Conservation (phyloP, 768 basidiomycete genomes). For the Leccinum disarticulatum region DNA sequence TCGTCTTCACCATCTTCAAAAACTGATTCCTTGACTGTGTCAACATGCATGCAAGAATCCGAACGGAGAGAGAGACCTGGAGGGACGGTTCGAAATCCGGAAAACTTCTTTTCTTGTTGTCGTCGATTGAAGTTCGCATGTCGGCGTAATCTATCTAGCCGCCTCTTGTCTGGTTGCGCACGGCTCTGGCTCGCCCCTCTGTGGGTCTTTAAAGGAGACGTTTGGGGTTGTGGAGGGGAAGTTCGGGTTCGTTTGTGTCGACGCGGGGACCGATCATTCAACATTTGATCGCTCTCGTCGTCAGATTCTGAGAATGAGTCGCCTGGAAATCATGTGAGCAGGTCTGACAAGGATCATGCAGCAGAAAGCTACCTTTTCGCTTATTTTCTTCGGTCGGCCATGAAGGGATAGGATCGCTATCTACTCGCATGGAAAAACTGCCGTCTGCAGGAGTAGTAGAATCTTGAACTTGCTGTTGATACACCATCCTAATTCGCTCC, state of each 20-base stretch:
- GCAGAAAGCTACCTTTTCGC: constrained; percentile 47
- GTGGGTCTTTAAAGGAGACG: constrained; percentile 43
- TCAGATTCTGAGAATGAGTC: constrained; percentile 31
- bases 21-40: constrained; percentile 12
- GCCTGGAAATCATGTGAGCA: constrained; percentile 13
- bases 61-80: constrained; percentile 18
- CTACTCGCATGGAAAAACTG: constrained; percentile 35
- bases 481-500: constrained; percentile 21
- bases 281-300: constrained; percentile 27
- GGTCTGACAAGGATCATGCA: neutral
- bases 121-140: constrained; percentile 40
- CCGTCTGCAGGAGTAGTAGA: constrained; percentile 23
- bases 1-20: constrained; percentile 17
- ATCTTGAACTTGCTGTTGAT: constrained; percentile 34
- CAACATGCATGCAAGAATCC: neutral
- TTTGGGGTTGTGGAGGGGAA: constrained; percentile 43
- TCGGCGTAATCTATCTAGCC: constrained; percentile 39
- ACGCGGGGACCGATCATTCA: constrained; percentile 27
- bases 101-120: constrained; percentile 37
- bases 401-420: constrained; percentile 19
- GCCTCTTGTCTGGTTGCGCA: constrained; percentile 42
- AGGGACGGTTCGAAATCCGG: constrained; percentile 28
- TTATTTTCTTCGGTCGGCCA: constrained; percentile 37
- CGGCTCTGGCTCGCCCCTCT: constrained; percentile 40
- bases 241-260: constrained; percentile 51